These are phyloP conservation scores for Astrocystis sublimbata DNA, from an alignment of 495 filamentous ascomycete species.

Conservation along the genomic window DNA sequence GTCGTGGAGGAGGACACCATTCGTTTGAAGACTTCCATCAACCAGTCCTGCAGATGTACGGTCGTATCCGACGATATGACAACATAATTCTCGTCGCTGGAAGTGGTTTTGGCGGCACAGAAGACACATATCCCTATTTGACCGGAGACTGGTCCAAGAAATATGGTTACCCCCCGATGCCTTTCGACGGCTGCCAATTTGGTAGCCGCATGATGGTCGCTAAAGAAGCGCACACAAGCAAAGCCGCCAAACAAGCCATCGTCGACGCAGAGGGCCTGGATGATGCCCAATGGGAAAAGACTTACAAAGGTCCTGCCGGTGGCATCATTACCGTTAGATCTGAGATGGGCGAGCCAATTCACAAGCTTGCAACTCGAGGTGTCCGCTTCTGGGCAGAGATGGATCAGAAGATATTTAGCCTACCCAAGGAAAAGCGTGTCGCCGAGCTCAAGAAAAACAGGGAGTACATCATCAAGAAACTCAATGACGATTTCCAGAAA, in stretches of 20 bases:
- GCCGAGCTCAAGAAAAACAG: constrained; percentile 89
- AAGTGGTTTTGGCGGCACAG: constrained; percentile 87
- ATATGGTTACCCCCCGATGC: constrained; percentile 91
- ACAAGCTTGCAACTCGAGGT: constrained; percentile 94
- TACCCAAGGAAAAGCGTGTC: constrained; percentile 91
- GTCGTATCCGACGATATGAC: constrained; percentile 72
- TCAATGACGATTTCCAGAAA: constrained; percentile 98
- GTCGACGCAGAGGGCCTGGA: constrained; percentile 85
- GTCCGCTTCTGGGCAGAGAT: constrained; percentile 97
- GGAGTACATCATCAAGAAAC: constrained; percentile 94
- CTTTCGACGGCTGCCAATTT: constrained; percentile 87
- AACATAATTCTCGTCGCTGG: constrained; percentile 90
- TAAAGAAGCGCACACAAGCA: constrained; percentile 91
- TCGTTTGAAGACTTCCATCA: constrained; percentile 95
- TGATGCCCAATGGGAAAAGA: constrained; percentile 92
- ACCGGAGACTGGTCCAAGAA: constrained; percentile 82
- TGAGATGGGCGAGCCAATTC: constrained; percentile 99
- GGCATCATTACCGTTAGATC: constrained; percentile 96
- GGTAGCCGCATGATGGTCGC: constrained; percentile 93
- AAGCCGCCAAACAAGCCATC: constrained; percentile 92
- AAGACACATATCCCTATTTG: constrained; percentile 92
- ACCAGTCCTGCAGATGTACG: constrained; percentile 89
- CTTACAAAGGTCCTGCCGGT: constrained; percentile 87
- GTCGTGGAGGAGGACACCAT: constrained; percentile 91
- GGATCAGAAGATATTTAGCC: constrained; percentile 95